Base-by-base conservation (phyloP, 495 filamentous ascomycete genomes). In the Aspergillus incahuasiensis region DNA sequence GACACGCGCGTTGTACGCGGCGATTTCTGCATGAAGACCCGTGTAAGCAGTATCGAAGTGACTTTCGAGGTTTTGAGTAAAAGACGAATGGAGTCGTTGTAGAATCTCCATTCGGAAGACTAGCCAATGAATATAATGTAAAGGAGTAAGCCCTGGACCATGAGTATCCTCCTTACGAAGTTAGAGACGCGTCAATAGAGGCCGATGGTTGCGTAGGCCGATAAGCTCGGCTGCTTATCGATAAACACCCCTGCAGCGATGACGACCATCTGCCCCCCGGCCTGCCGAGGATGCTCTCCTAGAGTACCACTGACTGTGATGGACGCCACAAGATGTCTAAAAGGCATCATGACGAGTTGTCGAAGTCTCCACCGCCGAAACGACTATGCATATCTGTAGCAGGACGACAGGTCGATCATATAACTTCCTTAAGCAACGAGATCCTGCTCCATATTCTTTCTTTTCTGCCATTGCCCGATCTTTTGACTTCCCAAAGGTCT, bases 391-490 rank as follows among this genome's bases (percentile, higher is more conserved):
- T 61, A 52, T 61, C 58, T 41, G 51, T n/a, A 40, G 38, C n/a
- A 13, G 48, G 47, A 21, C 32, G 52, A 43, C 43, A 59, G 46
- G 32, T 56, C 11, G 61, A 86, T 63, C 72, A 67, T 47, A 49
- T 87, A 6, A 85, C 89, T 25, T 68, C 68, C 19, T 76, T 98
- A 48, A 95, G 91, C 51, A 87, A 96, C 70, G 94, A 98, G 66
- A 79, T 97, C 41, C 79, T 96, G 32, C 73, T 97, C 35, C 85
- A 90, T 63, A 90, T 95, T 52, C 79, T 96, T 46, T 90, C 88
- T 3, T 87, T 82, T 60, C 77, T 95, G 18, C 73, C 88, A 3
- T 82, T 88, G 19, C 67, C 74, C 1, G 82, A 88, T 24, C 78
- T 98, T 22, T 74, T 87, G 41, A 71, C 78, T 28, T 88, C 86